Evolutionary conservation across 2,329 filamentous ascomycete genomes (phyloP).

Genomic region (Aspergillus novofumigatus): DNA sequence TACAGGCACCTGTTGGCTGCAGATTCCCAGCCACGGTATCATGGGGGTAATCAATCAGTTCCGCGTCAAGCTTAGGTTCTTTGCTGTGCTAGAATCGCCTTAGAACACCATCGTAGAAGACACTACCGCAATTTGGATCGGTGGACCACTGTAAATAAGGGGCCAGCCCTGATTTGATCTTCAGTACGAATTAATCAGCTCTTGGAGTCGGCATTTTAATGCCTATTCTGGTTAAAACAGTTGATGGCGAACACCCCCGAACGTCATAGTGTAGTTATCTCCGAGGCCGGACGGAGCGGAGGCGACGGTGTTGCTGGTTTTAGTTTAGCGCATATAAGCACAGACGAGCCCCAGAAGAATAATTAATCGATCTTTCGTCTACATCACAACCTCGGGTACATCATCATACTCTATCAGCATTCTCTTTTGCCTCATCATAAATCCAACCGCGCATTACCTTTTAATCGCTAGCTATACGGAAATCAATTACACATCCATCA

Average conservation of each 20-base stretch:
- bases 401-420: neutral
- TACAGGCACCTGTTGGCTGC: neutral
- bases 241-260: neutral
- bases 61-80: neutral
- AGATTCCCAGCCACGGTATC: neutral
- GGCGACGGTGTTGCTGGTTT: conserved; percentile 12
- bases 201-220: neutral
- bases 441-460: conserved; percentile 12
- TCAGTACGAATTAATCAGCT: neutral
- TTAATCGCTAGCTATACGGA: conserved; percentile 19
- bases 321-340: conserved; percentile 8
- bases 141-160: neutral
- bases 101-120: neutral
- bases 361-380: conserved; percentile 11
- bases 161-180: neutral
- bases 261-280: neutral
- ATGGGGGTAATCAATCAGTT: neutral
- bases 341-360: conserved; percentile 1
- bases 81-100: neutral
- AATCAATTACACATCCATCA: neutral
- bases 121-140: neutral
- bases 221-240: neutral
- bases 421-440: conserved; percentile 2
- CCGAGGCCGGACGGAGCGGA: conserved; percentile 14
- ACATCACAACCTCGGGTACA: conserved; percentile 1